These are phyloP conservation scores for Nothophaeocryptopus gaeumannii DNA, from an alignment of 2,329 filamentous ascomycete genomes.

Conservation along the genomic window DNA sequence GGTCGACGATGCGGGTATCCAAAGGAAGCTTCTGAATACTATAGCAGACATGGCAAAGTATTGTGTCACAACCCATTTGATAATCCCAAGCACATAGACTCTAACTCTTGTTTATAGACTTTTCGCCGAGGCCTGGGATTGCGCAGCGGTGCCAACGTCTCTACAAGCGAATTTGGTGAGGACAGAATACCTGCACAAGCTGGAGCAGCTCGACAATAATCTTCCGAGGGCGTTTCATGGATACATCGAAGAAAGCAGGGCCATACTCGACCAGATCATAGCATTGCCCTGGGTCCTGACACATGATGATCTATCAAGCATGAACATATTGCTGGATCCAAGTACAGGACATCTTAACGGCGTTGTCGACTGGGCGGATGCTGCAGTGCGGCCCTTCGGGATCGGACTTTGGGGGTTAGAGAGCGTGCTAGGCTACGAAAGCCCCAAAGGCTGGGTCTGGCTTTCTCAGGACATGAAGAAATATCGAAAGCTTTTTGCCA, in stretches of 20 bases:
- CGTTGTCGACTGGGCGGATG: neutral
- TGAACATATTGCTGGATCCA: neutral
- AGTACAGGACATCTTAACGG: neutral
- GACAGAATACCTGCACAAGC: neutral
- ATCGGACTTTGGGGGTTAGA: neutral
- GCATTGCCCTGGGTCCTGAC: neutral
- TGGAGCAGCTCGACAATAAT: neutral
- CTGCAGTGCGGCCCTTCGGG: neutral
- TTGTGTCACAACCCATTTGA: too few species aligned
- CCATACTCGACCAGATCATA: neutral
- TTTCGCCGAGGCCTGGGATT: too few species aligned
- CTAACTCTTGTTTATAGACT: too few species aligned
- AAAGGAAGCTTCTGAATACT: too few species aligned
- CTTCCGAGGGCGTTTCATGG: neutral
- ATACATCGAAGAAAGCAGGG: neutral
- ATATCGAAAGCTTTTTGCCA: too few species aligned
- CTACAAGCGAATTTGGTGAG: neutral
- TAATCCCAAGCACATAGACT: too few species aligned
- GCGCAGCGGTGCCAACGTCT: too few species aligned
- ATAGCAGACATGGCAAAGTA: too few species aligned
- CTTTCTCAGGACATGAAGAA: neutral
- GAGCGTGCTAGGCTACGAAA: slow-evolving; percentile 1
- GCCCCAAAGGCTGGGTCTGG: neutral
- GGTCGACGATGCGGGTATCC: neutral
- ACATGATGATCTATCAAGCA: neutral